Evolutionary conservation across 768 basidiomycete species (phyloP).

Genomic region (Auricularia cornea): DNA sequence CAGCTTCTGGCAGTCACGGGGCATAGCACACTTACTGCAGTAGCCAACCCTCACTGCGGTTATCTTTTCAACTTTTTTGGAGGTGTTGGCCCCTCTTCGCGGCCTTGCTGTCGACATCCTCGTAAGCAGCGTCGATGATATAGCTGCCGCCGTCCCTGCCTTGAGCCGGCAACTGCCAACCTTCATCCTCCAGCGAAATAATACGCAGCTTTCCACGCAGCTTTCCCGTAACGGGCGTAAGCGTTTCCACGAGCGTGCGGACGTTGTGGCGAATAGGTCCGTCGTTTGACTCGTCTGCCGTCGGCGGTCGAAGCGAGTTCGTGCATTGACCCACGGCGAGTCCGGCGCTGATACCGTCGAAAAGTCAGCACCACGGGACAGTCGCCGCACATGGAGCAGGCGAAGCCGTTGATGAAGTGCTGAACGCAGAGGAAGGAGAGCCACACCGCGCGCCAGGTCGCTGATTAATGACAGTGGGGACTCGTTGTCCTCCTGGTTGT

Average conservation of each 20-base stretch:
- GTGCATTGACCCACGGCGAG: background rate
- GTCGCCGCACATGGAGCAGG: no score
- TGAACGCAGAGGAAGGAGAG: no score
- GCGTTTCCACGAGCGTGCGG: background rate
- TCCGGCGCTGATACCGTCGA: no score
- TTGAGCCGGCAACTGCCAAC: background rate
- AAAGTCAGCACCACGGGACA: no score
- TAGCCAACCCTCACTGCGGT: no score
- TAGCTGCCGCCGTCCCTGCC: background rate
- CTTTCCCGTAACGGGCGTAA: background rate
- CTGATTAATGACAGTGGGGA: no score
- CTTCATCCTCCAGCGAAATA: background rate
- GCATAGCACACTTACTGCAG: no score
- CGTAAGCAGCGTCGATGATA: background rate
- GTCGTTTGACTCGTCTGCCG: background rate
- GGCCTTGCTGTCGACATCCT: background rate
- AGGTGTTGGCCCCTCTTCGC: background rate
- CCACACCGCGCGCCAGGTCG: no score
- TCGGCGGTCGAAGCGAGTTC: background rate
- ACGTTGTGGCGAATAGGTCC: background rate
- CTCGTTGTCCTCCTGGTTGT: no score
- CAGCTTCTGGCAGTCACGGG: no score
- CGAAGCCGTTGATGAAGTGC: no score
- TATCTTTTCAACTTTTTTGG: no score
- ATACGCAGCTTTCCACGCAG: background rate